A percentile compares a stretch with the other conserved stretches of the same genome.
Conservation (phyloP, 2,329 filamentous ascomycete species). For the Colletotrichum trifolii region DNA sequence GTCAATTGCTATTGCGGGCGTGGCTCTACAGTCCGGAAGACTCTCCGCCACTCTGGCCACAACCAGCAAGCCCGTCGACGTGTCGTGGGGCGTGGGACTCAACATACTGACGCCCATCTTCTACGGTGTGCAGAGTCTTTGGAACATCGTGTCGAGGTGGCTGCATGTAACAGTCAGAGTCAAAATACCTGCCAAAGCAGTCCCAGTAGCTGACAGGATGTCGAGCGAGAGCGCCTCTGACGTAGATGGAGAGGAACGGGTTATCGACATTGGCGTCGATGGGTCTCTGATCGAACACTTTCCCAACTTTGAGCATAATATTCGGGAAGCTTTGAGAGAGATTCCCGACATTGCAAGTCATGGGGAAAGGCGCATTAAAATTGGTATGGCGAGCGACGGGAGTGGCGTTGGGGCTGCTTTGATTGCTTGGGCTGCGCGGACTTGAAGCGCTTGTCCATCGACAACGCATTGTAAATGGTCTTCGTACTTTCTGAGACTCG, state of each 20-base stretch:
- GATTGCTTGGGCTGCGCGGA: slow-evolving; percentile 60
- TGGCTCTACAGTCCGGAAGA: slow-evolving; percentile 39
- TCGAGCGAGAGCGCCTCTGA: too few species aligned
- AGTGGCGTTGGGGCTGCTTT: slow-evolving; percentile 78
- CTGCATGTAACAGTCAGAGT: slow-evolving; percentile 1
- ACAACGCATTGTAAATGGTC: neutral
- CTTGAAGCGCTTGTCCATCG: neutral
- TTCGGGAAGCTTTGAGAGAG: slow-evolving; percentile 72
- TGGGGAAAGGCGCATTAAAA: slow-evolving; percentile 73
- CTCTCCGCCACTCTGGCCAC: neutral
- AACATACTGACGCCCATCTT: slow-evolving; percentile 12
- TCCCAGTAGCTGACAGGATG: neutral
- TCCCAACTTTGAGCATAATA: slow-evolving; percentile 73
- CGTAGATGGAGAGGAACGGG: slow-evolving; percentile 49
- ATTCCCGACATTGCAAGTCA: slow-evolving; percentile 68
- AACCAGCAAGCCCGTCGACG: too few species aligned
- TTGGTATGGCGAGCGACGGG: slow-evolving; percentile 79
- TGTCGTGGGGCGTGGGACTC: neutral
- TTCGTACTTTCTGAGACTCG: neutral
- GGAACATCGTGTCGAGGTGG: slow-evolving; percentile 15
- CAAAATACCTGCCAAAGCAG: neutral
- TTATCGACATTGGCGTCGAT: slow-evolving; percentile 76
- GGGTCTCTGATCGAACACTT: slow-evolving; percentile 79
- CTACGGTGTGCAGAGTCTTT: slow-evolving; percentile 13
- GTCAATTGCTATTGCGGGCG: slow-evolving; percentile 39